phyloP scores from a whole-genome alignment of 345 rosid species.

The Microcos paniculata region DNA sequence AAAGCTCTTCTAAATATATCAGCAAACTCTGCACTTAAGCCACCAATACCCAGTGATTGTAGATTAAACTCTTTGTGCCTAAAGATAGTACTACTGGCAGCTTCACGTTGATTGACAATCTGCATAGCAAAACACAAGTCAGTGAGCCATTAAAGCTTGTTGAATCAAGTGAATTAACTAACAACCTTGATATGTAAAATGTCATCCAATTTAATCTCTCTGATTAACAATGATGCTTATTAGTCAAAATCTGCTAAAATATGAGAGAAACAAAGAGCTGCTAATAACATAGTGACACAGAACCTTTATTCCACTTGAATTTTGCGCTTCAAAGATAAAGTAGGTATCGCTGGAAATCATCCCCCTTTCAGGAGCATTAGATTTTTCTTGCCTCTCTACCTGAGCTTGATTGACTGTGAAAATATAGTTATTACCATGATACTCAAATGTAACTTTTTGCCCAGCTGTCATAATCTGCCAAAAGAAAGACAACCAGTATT shows the following conservation, averaged over 20 bases:
- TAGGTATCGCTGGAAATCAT: constrained; percentile 73
- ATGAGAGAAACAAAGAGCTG: neutral
- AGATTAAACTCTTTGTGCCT: constrained; percentile 97
- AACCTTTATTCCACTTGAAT: constrained; percentile 93
- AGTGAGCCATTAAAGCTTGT: constrained; percentile 7
- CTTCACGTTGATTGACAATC: constrained; percentile 97
- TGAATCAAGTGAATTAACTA: constrained; percentile 8
- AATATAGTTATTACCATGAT: constrained; percentile 87
- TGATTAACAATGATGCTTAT: neutral
- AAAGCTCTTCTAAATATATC: constrained; percentile 99
- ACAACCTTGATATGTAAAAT: neutral
- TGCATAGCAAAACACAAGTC: constrained; percentile 34
- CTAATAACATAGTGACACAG: constrained; percentile 13
- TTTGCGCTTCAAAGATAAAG: constrained; percentile 83
- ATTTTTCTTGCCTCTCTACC: constrained; percentile 64
- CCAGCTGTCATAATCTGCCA: constrained; percentile 88
- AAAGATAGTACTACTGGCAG: constrained; percentile 92
- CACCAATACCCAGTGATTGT: constrained; percentile 93
- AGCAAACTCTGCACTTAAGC: constrained; percentile 96
- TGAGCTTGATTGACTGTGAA: constrained; percentile 79
- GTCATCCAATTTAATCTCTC: neutral
- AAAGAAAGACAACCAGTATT: constrained; percentile 6
- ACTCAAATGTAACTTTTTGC: constrained; percentile 83
- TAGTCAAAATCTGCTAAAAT: neutral
- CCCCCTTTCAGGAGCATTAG: constrained; percentile 77